A percentile compares a stretch with the other conserved stretches of the same genome.
Conservation (phyloP, 2,329 filamentous ascomycete genomes). For the Ophiostoma sp. region DNA sequence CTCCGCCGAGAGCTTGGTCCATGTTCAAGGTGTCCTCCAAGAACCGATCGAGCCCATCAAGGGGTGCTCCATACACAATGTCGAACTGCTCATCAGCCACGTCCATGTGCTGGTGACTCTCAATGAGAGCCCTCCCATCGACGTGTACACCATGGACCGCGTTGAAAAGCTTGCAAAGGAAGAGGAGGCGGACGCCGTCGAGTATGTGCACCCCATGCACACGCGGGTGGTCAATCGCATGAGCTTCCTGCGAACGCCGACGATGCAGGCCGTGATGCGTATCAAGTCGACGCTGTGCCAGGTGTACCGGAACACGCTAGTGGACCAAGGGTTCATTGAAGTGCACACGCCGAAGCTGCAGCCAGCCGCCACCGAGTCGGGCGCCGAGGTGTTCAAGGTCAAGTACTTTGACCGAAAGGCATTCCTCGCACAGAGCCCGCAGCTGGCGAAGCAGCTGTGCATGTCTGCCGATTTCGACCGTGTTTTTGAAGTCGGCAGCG, state of each 20-base stretch:
- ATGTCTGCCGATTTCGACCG: conserved; percentile 83
- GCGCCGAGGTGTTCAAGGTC: conserved; percentile 83
- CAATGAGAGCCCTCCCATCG: conserved; percentile 45
- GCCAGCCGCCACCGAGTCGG: conserved; percentile 83
- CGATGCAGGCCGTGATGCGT: conserved; percentile 82
- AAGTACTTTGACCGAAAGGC: conserved; percentile 85
- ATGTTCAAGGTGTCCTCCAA: conserved; percentile 68
- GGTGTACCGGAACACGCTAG: conserved; percentile 71
- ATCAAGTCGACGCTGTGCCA: conserved; percentile 76
- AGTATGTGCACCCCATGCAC: conserved; percentile 59
- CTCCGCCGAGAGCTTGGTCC: conserved; percentile 69
- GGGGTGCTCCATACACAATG: conserved; percentile 66
- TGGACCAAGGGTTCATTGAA: conserved; percentile 75
- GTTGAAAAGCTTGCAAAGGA: conserved; percentile 35
- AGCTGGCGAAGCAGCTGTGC: conserved; percentile 87
- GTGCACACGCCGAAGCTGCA: conserved; percentile 93
- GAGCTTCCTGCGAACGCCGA: conserved; percentile 77
- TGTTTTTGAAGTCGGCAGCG: conserved; percentile 83
- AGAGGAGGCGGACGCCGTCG: conserved; percentile 37
- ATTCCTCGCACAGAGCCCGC: conserved; percentile 86
- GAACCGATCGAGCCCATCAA: conserved; percentile 67
- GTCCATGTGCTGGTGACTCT: conserved; percentile 50
- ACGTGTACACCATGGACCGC: conserved; percentile 45
- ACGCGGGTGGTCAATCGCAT: conserved; percentile 74
- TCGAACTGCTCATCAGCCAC: conserved; percentile 65